These are phyloP conservation scores for Amaranthus tricolor DNA, from an alignment of 179 eudicot genomes.

Conservation along the genomic window DNA sequence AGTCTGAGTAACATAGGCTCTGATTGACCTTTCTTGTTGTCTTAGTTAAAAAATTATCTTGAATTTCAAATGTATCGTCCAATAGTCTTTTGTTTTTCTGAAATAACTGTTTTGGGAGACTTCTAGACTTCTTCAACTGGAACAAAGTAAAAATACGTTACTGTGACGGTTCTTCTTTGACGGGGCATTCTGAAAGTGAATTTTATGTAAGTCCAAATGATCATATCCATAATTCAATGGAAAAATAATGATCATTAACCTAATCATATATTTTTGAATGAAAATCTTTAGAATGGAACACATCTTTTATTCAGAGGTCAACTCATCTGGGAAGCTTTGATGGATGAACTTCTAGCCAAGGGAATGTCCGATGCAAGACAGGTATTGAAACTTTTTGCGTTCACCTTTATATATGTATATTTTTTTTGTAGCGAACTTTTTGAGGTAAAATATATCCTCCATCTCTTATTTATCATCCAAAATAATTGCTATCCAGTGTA, in stretches of 20 bases:
- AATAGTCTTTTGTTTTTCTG: neutral
- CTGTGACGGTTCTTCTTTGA: constrained; percentile 92
- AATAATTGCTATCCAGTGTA: neutral
- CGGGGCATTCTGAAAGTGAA: constrained; percentile 69
- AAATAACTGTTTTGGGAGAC: constrained; percentile 11
- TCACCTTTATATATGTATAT: neutral
- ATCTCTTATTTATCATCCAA: neutral
- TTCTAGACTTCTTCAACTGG: constrained; percentile 89
- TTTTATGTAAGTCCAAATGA: constrained; percentile 40
- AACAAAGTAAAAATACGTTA: constrained; percentile 85
- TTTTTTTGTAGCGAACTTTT: neutral
- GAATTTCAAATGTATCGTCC: neutral
- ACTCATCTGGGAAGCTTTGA: constrained; percentile 74
- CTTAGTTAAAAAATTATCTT: neutral
- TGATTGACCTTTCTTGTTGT: neutral
- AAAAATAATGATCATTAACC: neutral
- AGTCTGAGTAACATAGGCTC: too few relatives aligned
- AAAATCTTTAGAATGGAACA: constrained; percentile 54
- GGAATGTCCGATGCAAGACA: constrained; percentile 70
- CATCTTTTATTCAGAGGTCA: constrained; percentile 82
- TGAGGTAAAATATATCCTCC: neutral
- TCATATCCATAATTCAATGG: neutral
- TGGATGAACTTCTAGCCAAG: constrained; percentile 63
- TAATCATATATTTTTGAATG: neutral
- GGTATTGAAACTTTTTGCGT: constrained; percentile 31